Evolutionary conservation across 139 green algal genomes (phyloP).

Genomic region (Raphidocelis subcapitata): DNA sequence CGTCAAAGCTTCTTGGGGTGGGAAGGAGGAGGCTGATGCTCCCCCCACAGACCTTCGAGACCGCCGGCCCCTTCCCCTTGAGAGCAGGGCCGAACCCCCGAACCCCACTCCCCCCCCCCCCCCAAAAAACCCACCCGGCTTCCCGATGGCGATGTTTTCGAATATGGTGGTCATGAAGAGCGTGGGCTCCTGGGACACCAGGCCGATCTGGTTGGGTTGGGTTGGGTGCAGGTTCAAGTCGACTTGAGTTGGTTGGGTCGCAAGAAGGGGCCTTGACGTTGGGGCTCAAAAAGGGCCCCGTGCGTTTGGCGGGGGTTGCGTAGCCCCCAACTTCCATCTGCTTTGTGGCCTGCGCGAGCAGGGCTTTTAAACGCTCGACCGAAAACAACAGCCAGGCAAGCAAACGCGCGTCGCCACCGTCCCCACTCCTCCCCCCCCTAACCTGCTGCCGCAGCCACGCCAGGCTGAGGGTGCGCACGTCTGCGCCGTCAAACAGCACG

Average conservation of each 20-base stretch:
- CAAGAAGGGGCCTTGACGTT: no score
- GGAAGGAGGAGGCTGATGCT: neutral
- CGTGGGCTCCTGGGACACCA: constrained; percentile 90
- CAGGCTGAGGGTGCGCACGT: constrained; percentile 74
- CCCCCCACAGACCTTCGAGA: neutral
- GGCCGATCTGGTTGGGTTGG: constrained; percentile 49
- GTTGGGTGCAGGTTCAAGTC: no score
- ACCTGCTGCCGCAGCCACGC: constrained; percentile 72
- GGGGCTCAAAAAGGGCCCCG: no score
- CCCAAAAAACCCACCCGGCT: constrained; percentile 6
- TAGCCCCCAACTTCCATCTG: no score
- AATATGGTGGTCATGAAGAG: constrained; percentile 86
- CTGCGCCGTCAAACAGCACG: constrained; percentile 77
- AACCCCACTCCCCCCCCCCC: neutral
- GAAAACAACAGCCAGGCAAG: no score
- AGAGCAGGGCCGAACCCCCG: neutral
- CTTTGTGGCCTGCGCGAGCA: no score
- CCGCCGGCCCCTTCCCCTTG: no score
- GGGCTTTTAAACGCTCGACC: no score
- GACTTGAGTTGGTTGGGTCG: no score
- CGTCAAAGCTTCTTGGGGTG: neutral
- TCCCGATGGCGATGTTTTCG: constrained; percentile 87
- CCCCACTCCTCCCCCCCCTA: neutral
- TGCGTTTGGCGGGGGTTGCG: no score
- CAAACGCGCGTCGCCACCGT: neutral